Evolutionary conservation across 2,329 filamentous ascomycete species (phyloP).

Genomic region (Emericellopsis cladophorae): DNA sequence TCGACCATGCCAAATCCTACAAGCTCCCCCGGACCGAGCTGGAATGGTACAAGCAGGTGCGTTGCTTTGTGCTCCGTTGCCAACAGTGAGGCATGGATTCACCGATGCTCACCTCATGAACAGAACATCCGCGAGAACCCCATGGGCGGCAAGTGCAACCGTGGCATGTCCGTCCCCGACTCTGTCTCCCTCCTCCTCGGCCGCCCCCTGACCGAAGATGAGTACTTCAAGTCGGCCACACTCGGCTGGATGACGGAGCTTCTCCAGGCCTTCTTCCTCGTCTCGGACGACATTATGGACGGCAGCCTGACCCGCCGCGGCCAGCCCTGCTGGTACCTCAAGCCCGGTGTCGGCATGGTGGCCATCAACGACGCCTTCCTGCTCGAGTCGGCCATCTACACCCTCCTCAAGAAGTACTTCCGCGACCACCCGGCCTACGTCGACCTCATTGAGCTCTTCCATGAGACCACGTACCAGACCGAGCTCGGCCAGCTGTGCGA

Average conservation of each 20-base stretch:
- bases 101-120: background rate
- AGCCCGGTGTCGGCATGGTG: slow-evolving; percentile 80
- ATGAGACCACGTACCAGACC: slow-evolving; percentile 86
- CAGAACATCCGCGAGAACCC: slow-evolving; percentile 79
- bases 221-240: slow-evolving; percentile 80
- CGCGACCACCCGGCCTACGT: slow-evolving; percentile 75
- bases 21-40: slow-evolving; percentile 71
- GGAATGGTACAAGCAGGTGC: slow-evolving; percentile 76
- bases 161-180: slow-evolving; percentile 95
- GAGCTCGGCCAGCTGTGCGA: slow-evolving; percentile 93
- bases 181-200: slow-evolving; percentile 68
- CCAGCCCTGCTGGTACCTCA: slow-evolving; percentile 92
- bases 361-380: slow-evolving; percentile 98
- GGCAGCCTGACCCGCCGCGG: slow-evolving; percentile 86
- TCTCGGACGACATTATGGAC: slow-evolving; percentile 99
- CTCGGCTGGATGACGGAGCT: slow-evolving; percentile 98
- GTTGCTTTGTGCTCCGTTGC: slow-evolving; percentile 6
- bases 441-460: slow-evolving; percentile 90
- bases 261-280: slow-evolving; percentile 96
- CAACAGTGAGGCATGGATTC: background rate
- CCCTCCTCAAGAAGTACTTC: slow-evolving; percentile 89
- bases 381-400: slow-evolving; percentile 83
- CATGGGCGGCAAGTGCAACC: slow-evolving; percentile 94
- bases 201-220: slow-evolving; percentile 58
- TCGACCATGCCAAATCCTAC: slow-evolving; percentile 68